A percentile compares a stretch with the other conserved stretches of the same genome.
phyloP scores from a whole-genome alignment of 257 asterid species.

The Ilex asprella region DNA sequence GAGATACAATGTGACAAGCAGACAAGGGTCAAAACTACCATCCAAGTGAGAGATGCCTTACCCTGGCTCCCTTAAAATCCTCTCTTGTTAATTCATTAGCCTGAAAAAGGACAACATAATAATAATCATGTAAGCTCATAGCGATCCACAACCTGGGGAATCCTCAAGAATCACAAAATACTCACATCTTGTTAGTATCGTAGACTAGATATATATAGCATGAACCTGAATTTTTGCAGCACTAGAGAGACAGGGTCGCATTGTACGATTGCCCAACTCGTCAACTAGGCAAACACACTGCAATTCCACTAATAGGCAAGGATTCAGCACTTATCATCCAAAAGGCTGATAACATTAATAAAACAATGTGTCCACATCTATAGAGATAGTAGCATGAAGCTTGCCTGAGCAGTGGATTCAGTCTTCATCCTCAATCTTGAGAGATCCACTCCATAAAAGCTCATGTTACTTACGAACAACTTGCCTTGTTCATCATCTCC shows the following conservation, averaged over 20 bases:
- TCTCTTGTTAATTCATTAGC: constrained; percentile 63
- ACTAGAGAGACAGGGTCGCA: constrained; percentile 91
- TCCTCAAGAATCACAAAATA: neutral
- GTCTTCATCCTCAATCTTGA: constrained; percentile 72
- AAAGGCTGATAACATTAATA: neutral
- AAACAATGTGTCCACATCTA: neutral
- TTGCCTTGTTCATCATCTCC: constrained; percentile 86
- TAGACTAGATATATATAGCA: constrained; percentile 8
- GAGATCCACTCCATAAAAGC: constrained; percentile 54
- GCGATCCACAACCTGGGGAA: neutral
- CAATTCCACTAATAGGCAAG: constrained; percentile 10
- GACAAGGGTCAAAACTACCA: neutral
- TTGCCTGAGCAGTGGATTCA: constrained; percentile 87
- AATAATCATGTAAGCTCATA: constrained; percentile 17
- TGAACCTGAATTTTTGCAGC: constrained; percentile 89
- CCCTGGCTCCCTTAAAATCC: constrained; percentile 93
- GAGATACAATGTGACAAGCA: too few species aligned
- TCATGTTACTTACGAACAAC: constrained; percentile 68
- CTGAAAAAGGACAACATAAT: constrained; percentile 40
- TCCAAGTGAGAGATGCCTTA: constrained; percentile 20
- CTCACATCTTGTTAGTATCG: neutral
- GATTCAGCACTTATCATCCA: constrained; percentile 7
- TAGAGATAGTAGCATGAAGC: constrained; percentile 7
- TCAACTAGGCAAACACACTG: constrained; percentile 99
- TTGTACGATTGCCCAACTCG: constrained; percentile 84